A percentile compares a stretch with the other conserved stretches of the same genome.
Evolutionary conservation across 129 eudicot genomes (phyloP).

Genomic region (Saussurea involucrata): DNA sequence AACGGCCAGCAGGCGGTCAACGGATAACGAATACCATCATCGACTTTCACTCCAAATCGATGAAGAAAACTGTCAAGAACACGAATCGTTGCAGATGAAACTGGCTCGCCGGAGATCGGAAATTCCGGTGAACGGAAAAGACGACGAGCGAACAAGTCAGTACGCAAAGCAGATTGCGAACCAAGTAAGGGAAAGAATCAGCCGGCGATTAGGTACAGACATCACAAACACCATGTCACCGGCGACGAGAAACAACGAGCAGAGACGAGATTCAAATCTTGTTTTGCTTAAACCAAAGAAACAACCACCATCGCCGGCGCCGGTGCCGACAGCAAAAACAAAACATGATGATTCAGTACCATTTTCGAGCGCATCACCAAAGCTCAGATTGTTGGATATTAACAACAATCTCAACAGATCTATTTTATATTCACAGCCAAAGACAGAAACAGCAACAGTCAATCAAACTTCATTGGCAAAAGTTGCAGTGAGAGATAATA

Average conservation of each 20-base stretch:
- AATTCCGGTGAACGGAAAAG: neutral
- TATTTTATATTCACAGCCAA: conserved; percentile 13
- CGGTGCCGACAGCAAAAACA: neutral
- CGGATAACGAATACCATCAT: conserved; percentile 47
- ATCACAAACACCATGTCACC: no score
- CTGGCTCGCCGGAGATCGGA: conserved; percentile 1
- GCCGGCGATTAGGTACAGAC: no score
- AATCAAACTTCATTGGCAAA: conserved; percentile 2
- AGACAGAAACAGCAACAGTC: neutral
- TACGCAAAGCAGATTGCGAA: no score
- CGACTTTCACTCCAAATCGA: conserved; percentile 68
- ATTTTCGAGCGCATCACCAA: conserved; percentile 34
- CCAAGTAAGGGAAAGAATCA: no score
- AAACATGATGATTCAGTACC: conserved; percentile 21
- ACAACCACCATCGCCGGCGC: neutral
- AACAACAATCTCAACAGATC: conserved; percentile 31
- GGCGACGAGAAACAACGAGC: no score
- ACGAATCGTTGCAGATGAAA: neutral
- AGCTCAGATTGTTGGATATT: conserved; percentile 32
- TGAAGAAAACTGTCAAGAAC: conserved; percentile 43
- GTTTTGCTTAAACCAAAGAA: no score
- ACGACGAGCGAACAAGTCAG: conserved; percentile 45
- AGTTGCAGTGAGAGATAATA: conserved; percentile 18
- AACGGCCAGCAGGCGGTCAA: conserved; percentile 46
- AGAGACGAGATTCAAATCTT: no score